Conservation (phyloP, 768 basidiomycete species). For the Aureoboletus auriporus region DNA sequence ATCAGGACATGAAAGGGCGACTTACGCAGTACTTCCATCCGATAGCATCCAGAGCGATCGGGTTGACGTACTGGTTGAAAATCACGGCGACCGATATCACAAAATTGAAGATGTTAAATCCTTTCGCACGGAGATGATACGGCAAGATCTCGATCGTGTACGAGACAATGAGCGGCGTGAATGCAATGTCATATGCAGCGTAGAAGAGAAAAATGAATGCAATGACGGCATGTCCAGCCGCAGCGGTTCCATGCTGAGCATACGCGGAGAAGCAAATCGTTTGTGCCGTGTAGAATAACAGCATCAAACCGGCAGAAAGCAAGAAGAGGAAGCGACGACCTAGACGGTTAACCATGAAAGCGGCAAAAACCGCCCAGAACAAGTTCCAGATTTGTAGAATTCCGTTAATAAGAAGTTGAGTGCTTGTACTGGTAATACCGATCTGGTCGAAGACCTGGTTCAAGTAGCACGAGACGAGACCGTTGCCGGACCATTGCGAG, state of each 20-base stretch:
- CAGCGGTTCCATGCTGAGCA: slow-evolving; percentile 34
- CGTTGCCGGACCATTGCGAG: slow-evolving; percentile 84
- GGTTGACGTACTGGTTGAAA: slow-evolving; percentile 89
- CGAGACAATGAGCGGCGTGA: slow-evolving; percentile 80
- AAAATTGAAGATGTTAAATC: slow-evolving; percentile 79
- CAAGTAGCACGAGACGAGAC: slow-evolving; percentile 81
- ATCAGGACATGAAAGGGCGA: neutral
- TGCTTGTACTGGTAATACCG: slow-evolving; percentile 57
- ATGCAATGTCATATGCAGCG: slow-evolving; percentile 74
- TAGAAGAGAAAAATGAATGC: slow-evolving; percentile 85
- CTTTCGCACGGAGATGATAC: slow-evolving; percentile 79
- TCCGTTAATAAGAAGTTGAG: slow-evolving; percentile 80
- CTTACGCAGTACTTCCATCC: slow-evolving; percentile 75
- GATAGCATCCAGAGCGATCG: slow-evolving; percentile 61
- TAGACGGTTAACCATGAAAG: slow-evolving; percentile 57
- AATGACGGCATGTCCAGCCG: slow-evolving; percentile 68
- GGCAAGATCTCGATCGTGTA: slow-evolving; percentile 91
- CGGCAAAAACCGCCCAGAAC: slow-evolving; percentile 52
- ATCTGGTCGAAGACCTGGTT: slow-evolving; percentile 66
- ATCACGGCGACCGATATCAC: slow-evolving; percentile 74
- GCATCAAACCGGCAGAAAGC: slow-evolving; percentile 53
- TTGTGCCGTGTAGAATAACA: slow-evolving; percentile 63
- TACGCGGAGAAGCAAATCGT: slow-evolving; percentile 62
- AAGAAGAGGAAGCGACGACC: slow-evolving; percentile 71
- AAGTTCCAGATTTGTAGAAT: slow-evolving; percentile 84